Percentiles rank a stretch among this genome's conserved stretches.
Evolutionary conservation across 2,329 filamentous ascomycete species (phyloP).

Genomic region (Penicillium digitatum): DNA sequence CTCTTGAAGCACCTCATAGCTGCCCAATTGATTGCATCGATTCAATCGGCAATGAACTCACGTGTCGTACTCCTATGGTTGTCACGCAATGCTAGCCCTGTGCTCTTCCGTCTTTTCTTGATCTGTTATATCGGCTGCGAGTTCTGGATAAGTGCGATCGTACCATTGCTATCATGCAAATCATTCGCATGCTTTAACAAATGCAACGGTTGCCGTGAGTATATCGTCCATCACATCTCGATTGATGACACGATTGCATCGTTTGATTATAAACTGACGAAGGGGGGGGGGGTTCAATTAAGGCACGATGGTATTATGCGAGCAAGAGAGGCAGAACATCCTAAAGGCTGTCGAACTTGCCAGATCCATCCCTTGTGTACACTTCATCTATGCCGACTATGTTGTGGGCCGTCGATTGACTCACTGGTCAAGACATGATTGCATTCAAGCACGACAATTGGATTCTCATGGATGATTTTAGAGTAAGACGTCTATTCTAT

Average conservation of each 20-base stretch:
- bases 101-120: not conserved
- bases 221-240: too few relatives aligned
- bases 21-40: constrained; percentile 3
- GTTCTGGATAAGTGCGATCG: not conserved
- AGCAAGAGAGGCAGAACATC: constrained; percentile 12
- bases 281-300: too few relatives aligned
- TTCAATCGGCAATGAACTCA: not conserved
- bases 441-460: constrained; percentile 9
- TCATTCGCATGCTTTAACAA: too few relatives aligned
- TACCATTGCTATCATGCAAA: too few relatives aligned
- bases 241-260: too few relatives aligned
- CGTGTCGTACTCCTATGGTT: not conserved
- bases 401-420: constrained; percentile 10
- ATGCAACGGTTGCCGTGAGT: constrained; percentile 4
- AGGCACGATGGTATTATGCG: constrained; percentile 1
- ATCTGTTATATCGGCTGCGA: not conserved
- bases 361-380: constrained; percentile 9
- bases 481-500: constrained; percentile 8
- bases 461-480: constrained; percentile 13
- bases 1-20: constrained; percentile 2
- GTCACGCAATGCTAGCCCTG: not conserved
- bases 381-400: constrained; percentile 11
- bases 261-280: not conserved
- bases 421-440: constrained; percentile 15
- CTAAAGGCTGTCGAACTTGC: constrained; percentile 11